phyloP scores from a whole-genome alignment of 108 stramenopile species.

The Cyclotella choctawhatcheeana region DNA sequence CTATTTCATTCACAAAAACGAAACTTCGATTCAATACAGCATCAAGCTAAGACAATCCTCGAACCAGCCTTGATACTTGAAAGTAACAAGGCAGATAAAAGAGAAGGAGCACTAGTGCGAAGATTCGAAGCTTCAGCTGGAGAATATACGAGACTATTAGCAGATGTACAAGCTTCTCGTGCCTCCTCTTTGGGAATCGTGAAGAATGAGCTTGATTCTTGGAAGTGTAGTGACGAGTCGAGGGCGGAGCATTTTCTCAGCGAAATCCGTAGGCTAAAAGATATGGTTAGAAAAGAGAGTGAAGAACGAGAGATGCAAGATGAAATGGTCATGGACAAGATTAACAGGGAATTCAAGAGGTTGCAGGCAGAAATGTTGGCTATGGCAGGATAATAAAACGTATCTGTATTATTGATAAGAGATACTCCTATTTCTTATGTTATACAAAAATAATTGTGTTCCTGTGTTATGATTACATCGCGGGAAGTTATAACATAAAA shows the following conservation, averaged over 20 bases:
- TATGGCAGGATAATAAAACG: not conserved
- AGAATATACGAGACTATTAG: constrained; percentile 21
- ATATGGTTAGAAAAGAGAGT: constrained; percentile 18
- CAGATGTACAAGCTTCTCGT: constrained; percentile 32
- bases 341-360: constrained; percentile 20
- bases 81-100: constrained; percentile 60
- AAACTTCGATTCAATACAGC: constrained; percentile 31
- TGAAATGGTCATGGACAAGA: constrained; percentile 32
- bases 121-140: constrained; percentile 56
- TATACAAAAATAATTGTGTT: not conserved
- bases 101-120: constrained; percentile 63
- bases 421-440: no score
- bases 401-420: not conserved
- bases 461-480: not conserved
- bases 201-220: constrained; percentile 28
- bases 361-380: constrained; percentile 39
- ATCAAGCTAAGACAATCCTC: constrained; percentile 18
- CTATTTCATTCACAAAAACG: constrained; percentile 29
- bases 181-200: constrained; percentile 35
- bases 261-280: constrained; percentile 42
- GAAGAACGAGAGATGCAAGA: constrained; percentile 30
- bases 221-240: constrained; percentile 26
- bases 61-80: constrained; percentile 54
- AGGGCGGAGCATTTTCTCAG: constrained; percentile 33
- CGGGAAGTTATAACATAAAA: not conserved